A percentile compares a stretch with the other conserved stretches of the same genome.
Evolutionary conservation across 2,329 filamentous ascomycete genomes (phyloP).

Genomic region (Byssochlamys sp.): DNA sequence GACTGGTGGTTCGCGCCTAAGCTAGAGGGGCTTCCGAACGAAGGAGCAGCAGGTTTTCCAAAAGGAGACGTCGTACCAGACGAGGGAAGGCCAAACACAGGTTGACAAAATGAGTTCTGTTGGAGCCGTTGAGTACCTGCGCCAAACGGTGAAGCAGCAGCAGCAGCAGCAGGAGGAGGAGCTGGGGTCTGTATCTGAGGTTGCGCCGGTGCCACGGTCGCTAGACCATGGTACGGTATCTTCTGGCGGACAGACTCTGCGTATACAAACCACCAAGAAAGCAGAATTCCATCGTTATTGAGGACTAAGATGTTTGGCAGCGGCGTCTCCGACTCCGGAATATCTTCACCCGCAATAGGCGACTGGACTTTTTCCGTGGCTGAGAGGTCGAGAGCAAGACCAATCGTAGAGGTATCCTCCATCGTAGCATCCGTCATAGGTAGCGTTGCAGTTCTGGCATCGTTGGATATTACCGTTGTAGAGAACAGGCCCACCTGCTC

Average conservation of each 20-base stretch:
- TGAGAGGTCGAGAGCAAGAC: slow-evolving; percentile 74
- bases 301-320: slow-evolving; percentile 75
- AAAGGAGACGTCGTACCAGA: slow-evolving; percentile 21
- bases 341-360: slow-evolving; percentile 68
- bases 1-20: slow-evolving; percentile 16
- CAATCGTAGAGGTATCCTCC: slow-evolving; percentile 67
- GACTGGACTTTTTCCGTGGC: slow-evolving; percentile 66
- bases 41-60: slow-evolving; percentile 16
- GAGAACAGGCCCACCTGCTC: slow-evolving; percentile 61
- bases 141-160: slow-evolving; percentile 10
- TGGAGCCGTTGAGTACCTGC: slow-evolving; percentile 5
- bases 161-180: slow-evolving; percentile 8
- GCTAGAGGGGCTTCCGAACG: slow-evolving; percentile 21
- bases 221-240: slow-evolving; percentile 62
- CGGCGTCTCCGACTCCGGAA: slow-evolving; percentile 68
- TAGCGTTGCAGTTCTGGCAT: slow-evolving; percentile 64
- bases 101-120: slow-evolving; percentile 20
- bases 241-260: slow-evolving; percentile 70
- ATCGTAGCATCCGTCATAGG: slow-evolving; percentile 55
- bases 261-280: slow-evolving; percentile 86
- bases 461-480: slow-evolving; percentile 61
- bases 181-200: slow-evolving; percentile 12
- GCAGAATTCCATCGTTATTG: slow-evolving; percentile 78
- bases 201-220: slow-evolving; percentile 20
- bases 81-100: slow-evolving; percentile 10